Percentiles rank a stretch among this genome's conserved stretches.
Conservation (phyloP, 495 filamentous ascomycete species). For the Penicillium taxi region DNA sequence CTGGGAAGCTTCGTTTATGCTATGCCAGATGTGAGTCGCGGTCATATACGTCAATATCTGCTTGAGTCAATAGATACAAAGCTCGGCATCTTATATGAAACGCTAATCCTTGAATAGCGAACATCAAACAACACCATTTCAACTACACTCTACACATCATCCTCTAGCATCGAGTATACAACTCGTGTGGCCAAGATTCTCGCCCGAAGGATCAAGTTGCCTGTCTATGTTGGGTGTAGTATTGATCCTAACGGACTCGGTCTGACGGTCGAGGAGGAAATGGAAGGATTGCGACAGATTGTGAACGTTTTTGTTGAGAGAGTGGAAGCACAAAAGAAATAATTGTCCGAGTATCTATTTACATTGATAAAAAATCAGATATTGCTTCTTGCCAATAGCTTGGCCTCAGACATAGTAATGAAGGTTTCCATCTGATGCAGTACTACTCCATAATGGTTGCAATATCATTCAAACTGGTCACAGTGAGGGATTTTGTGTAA, state of each 20-base stretch:
- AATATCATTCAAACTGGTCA: too few species aligned
- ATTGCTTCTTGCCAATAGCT: too few species aligned
- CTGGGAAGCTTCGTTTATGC: conserved; percentile 81
- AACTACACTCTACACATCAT: conserved; percentile 67
- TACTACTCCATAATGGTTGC: too few species aligned
- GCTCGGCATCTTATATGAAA: too few species aligned
- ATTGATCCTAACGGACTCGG: conserved; percentile 53
- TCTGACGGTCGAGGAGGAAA: conserved; percentile 82
- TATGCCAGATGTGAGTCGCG: conserved; percentile 68
- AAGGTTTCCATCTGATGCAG: too few species aligned
- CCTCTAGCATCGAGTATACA: conserved; percentile 75
- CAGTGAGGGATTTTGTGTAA: too few species aligned
- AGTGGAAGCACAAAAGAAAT: conserved; percentile 11
- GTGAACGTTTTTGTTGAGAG: conserved; percentile 54
- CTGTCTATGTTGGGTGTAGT: conserved; percentile 78
- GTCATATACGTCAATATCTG: not conserved
- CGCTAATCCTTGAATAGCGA: conserved; percentile 20
- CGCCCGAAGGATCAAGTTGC: conserved; percentile 56
- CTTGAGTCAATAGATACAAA: not conserved
- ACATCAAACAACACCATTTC: conserved; percentile 46
- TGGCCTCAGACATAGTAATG: not conserved
- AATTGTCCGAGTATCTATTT: not conserved
- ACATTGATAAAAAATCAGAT: not conserved
- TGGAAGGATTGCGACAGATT: conserved; percentile 72
- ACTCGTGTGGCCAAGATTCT: conserved; percentile 77